A percentile compares a stretch with the other conserved stretches of the same genome.
phyloP scores from a whole-genome alignment of 2,329 filamentous ascomycete genomes.

The Sporothrix protearum region DNA sequence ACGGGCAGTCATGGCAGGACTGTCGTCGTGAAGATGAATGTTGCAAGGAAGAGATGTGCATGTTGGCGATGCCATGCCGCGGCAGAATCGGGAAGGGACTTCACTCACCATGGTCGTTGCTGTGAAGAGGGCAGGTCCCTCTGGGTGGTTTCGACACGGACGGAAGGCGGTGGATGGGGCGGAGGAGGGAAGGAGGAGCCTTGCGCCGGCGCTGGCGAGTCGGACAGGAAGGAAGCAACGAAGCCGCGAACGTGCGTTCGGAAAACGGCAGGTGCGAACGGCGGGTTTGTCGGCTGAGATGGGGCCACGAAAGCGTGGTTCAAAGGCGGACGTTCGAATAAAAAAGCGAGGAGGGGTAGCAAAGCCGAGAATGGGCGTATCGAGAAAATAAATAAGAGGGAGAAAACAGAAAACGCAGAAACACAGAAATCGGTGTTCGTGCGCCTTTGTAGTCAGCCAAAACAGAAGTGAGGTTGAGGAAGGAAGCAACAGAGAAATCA shows the following conservation, averaged over 20 bases:
- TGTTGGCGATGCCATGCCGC: background rate
- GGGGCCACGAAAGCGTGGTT: background rate
- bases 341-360: background rate
- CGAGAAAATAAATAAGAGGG: background rate
- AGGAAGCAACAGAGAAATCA: background rate
- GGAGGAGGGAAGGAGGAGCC: background rate
- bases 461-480: background rate
- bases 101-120: constrained; percentile 17
- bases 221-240: constrained; percentile 6
- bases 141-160: background rate
- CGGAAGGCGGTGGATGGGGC: background rate
- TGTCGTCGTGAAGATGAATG: background rate
- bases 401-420: background rate
- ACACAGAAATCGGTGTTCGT: background rate
- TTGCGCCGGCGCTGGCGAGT: constrained; percentile 2
- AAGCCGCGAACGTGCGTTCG: background rate
- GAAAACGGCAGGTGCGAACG: constrained; percentile 4
- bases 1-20: background rate
- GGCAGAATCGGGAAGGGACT: background rate
- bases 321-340: background rate
- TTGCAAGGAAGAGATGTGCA: background rate
- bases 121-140: background rate
- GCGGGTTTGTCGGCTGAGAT: background rate
- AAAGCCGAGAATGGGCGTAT: background rate
- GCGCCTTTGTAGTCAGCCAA: background rate